These are phyloP conservation scores for Auriscalpium microsporum DNA, from an alignment of 768 basidiomycete species.

Conservation along the genomic window DNA sequence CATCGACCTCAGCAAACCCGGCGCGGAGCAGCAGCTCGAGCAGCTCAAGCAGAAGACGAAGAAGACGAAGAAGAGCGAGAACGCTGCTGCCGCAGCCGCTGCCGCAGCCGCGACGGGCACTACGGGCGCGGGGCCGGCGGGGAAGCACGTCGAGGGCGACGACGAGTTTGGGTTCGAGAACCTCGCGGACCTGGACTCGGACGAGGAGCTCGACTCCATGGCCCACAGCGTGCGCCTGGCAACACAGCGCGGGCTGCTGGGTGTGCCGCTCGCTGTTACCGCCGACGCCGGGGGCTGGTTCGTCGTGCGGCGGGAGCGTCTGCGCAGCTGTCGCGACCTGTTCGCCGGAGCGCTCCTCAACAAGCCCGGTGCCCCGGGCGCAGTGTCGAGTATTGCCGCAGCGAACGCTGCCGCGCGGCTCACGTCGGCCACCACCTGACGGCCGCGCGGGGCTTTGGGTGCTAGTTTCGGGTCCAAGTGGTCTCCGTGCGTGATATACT, in stretches of 20 bases:
- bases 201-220: constrained; percentile 74
- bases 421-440: constrained; percentile 1
- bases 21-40: constrained; percentile 23
- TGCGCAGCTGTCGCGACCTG: constrained; percentile 31
- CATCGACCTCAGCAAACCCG: constrained; percentile 38
- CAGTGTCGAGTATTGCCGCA: constrained; percentile 16
- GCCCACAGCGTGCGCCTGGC: constrained; percentile 52
- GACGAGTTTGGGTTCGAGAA: constrained; percentile 43
- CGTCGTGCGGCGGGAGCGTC: constrained; percentile 61
- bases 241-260: constrained; percentile 48
- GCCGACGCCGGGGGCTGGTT: constrained; percentile 77
- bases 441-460: not conserved
- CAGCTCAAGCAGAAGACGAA: constrained; percentile 42
- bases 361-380: not conserved
- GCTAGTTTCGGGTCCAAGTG: no score
- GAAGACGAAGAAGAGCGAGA: constrained; percentile 45
- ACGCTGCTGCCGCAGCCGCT: constrained; percentile 29
- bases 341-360: constrained; percentile 24
- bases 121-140: constrained; percentile 29
- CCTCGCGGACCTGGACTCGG: constrained; percentile 74
- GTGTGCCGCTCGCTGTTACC: constrained; percentile 62
- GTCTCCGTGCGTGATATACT: no score
- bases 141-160: constrained; percentile 49
- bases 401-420: constrained; percentile 14
- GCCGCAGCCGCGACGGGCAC: constrained; percentile 31